Conservation (phyloP, 768 basidiomycete species). For the Amanita rimosa region DNA sequence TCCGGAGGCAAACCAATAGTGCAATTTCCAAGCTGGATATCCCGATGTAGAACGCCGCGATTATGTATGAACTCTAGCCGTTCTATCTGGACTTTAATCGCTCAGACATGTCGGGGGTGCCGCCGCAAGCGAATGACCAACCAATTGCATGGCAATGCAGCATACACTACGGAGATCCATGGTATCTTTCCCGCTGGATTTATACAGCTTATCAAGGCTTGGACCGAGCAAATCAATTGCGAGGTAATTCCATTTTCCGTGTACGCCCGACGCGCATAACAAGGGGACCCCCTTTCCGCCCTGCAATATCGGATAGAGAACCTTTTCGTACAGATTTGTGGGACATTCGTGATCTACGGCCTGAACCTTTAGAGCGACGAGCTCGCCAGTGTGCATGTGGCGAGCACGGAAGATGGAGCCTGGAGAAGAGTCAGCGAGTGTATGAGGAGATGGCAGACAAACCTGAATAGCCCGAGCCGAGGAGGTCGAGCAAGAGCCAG, state of each 20-base stretch:
- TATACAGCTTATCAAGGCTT: slow-evolving; percentile 55
- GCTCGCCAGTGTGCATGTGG: slow-evolving; percentile 42
- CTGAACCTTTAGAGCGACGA: slow-evolving; percentile 71
- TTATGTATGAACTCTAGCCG: slow-evolving; percentile 70
- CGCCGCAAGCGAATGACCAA: slow-evolving; percentile 21
- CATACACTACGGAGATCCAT: slow-evolving; percentile 69
- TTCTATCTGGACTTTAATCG: slow-evolving; percentile 36
- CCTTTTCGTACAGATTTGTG: slow-evolving; percentile 62
- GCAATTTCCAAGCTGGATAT: slow-evolving; percentile 74
- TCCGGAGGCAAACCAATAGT: slow-evolving; percentile 51
- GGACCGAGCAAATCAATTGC: slow-evolving; percentile 68
- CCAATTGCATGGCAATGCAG: slow-evolving; percentile 68
- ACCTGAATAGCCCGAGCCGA: slow-evolving; percentile 74
- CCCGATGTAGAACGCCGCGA: slow-evolving; percentile 63
- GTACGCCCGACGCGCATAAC: slow-evolving; percentile 50
- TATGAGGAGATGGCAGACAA: slow-evolving; percentile 8
- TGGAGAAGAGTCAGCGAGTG: slow-evolving; percentile 14
- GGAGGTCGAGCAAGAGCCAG: slow-evolving; percentile 43
- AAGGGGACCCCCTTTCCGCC: slow-evolving; percentile 67
- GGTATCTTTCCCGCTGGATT: slow-evolving; percentile 39
- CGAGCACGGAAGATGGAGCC: slow-evolving; percentile 61
- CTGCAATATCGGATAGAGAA: slow-evolving; percentile 58
- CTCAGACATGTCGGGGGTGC: background rate
- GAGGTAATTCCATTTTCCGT: slow-evolving; percentile 56
- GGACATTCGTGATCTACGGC: slow-evolving; percentile 61